These are phyloP conservation scores for Phanerochaete carnosa DNA, from an alignment of 768 basidiomycete genomes.

Conservation along the genomic window DNA sequence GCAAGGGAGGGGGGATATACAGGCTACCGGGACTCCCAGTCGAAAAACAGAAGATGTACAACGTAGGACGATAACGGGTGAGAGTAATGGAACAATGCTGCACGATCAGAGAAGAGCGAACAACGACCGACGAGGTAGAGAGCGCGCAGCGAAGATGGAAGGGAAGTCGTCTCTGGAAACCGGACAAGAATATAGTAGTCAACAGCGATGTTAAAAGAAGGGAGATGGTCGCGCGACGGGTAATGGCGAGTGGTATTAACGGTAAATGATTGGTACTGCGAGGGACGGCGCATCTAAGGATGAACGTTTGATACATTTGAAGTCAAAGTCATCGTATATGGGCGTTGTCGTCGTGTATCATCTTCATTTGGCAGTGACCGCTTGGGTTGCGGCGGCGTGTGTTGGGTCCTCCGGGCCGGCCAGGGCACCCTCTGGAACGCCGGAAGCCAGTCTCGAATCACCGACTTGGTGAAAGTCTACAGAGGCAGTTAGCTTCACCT, in stretches of 20 bases:
- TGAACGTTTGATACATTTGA: slow-evolving; percentile 1
- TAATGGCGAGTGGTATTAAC: background rate
- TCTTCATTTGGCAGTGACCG: background rate
- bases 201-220: background rate
- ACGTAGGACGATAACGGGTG: background rate
- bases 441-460: slow-evolving; percentile 40
- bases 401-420: slow-evolving; percentile 52
- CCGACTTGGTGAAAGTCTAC: slow-evolving; percentile 81
- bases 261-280: background rate
- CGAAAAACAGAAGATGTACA: background rate
- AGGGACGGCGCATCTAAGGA: background rate
- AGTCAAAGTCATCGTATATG: background rate
- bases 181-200: background rate
- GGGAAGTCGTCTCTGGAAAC: background rate
- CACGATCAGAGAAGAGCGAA: background rate
- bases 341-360: background rate
- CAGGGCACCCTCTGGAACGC: slow-evolving; percentile 60
- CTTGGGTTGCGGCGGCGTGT: background rate
- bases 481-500: background rate
- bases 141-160: background rate
- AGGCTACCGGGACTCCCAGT: background rate
- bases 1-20: background rate
- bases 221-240: background rate
- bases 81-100: background rate
- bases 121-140: background rate